These are phyloP conservation scores for Vitis hybrid DNA, from an alignment of 177 flowering plant genomes.

Conservation along the genomic window DNA sequence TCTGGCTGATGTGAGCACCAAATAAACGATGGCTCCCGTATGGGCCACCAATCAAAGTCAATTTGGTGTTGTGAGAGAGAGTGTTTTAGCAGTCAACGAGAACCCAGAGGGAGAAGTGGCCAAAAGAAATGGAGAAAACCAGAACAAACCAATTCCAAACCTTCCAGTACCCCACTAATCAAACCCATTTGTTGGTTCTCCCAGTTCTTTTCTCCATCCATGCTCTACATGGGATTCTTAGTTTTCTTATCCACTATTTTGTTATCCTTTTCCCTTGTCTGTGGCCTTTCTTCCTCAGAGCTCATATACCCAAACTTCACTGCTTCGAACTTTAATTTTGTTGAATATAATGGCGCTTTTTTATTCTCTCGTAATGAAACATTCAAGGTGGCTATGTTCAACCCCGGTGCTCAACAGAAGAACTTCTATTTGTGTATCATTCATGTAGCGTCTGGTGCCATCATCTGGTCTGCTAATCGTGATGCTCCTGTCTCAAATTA, in stretches of 20 bases:
- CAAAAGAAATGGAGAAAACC: slow-evolving; percentile 17
- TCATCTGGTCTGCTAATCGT: slow-evolving; percentile 81
- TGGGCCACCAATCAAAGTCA: slow-evolving; percentile 13
- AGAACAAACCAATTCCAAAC: slow-evolving; percentile 12
- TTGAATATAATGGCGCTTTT: slow-evolving; percentile 60
- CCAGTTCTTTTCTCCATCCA: slow-evolving; percentile 2
- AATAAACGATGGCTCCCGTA: slow-evolving; percentile 6
- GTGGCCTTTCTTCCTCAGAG: slow-evolving; percentile 25
- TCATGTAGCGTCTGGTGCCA: slow-evolving; percentile 47
- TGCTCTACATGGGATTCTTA: slow-evolving; percentile 33
- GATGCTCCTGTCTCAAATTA: slow-evolving; percentile 50
- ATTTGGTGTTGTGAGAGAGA: slow-evolving; percentile 10
- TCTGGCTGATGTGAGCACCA: slow-evolving; percentile 13
- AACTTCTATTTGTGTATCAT: slow-evolving; percentile 62
- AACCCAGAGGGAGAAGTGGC: slow-evolving; percentile 3
- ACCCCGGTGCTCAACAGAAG: slow-evolving; percentile 31
- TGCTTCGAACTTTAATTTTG: slow-evolving; percentile 46
- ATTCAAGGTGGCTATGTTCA: slow-evolving; percentile 56
- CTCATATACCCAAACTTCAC: slow-evolving; percentile 64
- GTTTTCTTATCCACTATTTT: slow-evolving; percentile 24
- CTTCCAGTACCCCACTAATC: slow-evolving; percentile 7
- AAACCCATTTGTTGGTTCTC: slow-evolving; percentile 7
- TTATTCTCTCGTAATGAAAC: slow-evolving; percentile 56
- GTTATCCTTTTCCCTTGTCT: slow-evolving; percentile 18
- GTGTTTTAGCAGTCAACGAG: slow-evolving; percentile 19